These are phyloP conservation scores for Diplogelasinospora grovesii DNA, from an alignment of 495 filamentous ascomycete species.

Conservation along the genomic window DNA sequence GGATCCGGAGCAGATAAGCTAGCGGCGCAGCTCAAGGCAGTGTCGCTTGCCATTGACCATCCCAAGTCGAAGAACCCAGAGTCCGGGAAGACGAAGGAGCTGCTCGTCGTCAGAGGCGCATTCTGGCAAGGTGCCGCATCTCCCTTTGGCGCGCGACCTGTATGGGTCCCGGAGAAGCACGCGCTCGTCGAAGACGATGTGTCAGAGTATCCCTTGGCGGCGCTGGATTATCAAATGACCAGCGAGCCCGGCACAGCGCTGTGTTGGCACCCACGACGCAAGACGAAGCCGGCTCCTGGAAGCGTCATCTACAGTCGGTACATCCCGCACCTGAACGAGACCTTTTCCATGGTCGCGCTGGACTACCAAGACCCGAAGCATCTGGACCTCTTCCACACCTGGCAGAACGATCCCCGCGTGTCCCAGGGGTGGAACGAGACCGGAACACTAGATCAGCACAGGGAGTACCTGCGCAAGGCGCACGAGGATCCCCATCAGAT, in stretches of 20 bases:
- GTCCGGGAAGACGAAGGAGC: constrained; percentile 20
- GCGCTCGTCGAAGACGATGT: too few species aligned
- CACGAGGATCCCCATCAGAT: constrained; percentile 58
- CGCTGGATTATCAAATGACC: constrained; percentile 51
- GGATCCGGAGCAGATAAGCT: constrained; percentile 37
- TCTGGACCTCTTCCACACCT: constrained; percentile 54
- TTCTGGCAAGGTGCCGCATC: constrained; percentile 68
- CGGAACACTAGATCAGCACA: constrained; percentile 56
- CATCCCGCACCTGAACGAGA: constrained; percentile 58
- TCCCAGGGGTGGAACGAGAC: constrained; percentile 64
- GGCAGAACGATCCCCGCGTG: constrained; percentile 67
- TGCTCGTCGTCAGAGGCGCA: constrained; percentile 40
- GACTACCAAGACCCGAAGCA: constrained; percentile 49
- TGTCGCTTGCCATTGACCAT: constrained; percentile 46
- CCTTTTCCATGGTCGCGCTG: constrained; percentile 58
- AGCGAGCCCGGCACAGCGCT: constrained; percentile 22
- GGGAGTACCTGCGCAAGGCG: constrained; percentile 52
- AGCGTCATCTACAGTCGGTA: constrained; percentile 60
- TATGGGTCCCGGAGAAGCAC: constrained; percentile 45
- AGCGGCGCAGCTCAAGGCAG: constrained; percentile 43
- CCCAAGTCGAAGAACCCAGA: constrained; percentile 22
- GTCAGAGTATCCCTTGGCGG: constrained; percentile 45
- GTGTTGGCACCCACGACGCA: constrained; percentile 53
- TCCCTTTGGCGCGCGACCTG: constrained; percentile 55
- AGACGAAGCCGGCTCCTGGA: constrained; percentile 53